Base-by-base conservation (phyloP, 2,329 filamentous ascomycete species). In the Fusarium palustre region DNA sequence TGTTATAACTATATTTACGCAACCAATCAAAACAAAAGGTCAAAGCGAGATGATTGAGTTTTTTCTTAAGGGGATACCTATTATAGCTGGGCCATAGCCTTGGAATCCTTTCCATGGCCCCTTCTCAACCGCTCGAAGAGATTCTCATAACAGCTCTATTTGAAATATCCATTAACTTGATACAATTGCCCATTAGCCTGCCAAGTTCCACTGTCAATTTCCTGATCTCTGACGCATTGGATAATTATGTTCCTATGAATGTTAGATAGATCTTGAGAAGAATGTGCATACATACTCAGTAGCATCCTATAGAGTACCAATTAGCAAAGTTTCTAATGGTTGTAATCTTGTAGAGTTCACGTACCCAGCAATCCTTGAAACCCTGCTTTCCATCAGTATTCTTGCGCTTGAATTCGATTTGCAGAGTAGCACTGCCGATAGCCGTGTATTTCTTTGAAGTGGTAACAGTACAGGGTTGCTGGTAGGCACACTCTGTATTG, bases 351-450 rank as follows among this genome's bases (percentile, higher is more conserved):
- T 25, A 28, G 5, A 9, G 42, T 3, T 28, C 7, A 41, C 34
- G 16, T 59, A 59, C 56, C 56, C 56, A 59, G 52, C 56, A 59
- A 16, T 59, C 41, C 8, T 46, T 46, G 18, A 47, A 59, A 0
- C 52, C 56, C 8, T 30, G 18, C 22, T 34, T 46, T 2, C 41
- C 41, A 3, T 20, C 41, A 30, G 56, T 59, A 11, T 55, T 59
- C 34, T 59, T 59, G 4, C 56, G 56, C 15, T 31, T 59, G 0
- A 57, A n/a, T 5, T 41, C 52, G 9, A 18, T 54, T 4, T 4
- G 31, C 0, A 59, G 10, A 9, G 34, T 57, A 8, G 31, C 1
- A 12, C 25, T n/a, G 2, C 3, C 7, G 1, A 46, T 2, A 13
- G 36, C 52, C 4, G 28, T 59, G 22, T 39, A 2, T 3, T 25